These are phyloP conservation scores for Rhodamnia argentea DNA, from an alignment of 345 rosid species.

Conservation along the genomic window DNA sequence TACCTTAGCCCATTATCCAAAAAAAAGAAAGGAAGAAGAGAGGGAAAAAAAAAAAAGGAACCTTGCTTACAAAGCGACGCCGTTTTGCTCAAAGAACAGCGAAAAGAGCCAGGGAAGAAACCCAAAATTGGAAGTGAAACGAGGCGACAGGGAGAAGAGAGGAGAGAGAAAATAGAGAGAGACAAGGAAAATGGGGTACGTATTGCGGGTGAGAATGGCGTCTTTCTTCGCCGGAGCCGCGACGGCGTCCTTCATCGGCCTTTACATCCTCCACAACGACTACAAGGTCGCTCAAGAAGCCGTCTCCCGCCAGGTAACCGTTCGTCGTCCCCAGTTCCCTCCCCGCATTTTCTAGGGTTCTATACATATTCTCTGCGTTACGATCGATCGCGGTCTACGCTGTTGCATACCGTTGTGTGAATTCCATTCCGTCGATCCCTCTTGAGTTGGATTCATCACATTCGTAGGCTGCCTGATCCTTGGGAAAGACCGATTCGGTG, in stretches of 20 bases:
- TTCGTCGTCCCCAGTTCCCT: not conserved
- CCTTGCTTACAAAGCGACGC: not conserved
- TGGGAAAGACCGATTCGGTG: not conserved
- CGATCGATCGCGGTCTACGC: not conserved
- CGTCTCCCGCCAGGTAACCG: constrained; percentile 60
- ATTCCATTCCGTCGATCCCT: not conserved
- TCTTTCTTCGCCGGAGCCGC: constrained; percentile 94
- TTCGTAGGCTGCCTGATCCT: not conserved
- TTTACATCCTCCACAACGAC: constrained; percentile 70
- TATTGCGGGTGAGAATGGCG: constrained; percentile 80
- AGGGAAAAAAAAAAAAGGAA: too few relatives aligned
- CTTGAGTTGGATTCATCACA: not conserved
- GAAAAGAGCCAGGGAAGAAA: not conserved
- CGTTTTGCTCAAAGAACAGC: not conserved
- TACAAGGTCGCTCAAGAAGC: constrained; percentile 78
- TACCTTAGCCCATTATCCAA: not conserved
- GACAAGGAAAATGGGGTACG: constrained; percentile 59
- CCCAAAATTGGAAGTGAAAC: not conserved
- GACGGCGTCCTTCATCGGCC: constrained; percentile 64
- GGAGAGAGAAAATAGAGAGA: not conserved
- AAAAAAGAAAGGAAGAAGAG: not conserved
- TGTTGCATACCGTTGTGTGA: not conserved
- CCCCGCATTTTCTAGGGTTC: not conserved
- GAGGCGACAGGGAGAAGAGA: not conserved
- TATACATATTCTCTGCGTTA: not conserved